Percentiles rank a stretch among this genome's conserved stretches.
phyloP scores from a whole-genome alignment of 2,329 filamentous ascomycete species.

The Lachnellula willkommii region DNA sequence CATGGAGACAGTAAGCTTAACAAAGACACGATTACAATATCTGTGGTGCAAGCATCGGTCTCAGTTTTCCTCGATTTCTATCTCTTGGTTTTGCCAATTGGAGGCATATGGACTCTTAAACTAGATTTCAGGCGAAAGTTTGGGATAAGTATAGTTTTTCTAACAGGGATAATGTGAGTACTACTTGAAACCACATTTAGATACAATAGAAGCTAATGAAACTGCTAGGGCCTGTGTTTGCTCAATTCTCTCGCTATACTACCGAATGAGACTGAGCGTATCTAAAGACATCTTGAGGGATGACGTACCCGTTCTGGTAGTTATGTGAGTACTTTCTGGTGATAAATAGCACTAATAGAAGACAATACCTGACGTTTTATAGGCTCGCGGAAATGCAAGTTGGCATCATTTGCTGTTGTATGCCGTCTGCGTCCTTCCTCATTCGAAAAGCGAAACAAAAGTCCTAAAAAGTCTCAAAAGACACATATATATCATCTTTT shows the following conservation, averaged over 20 bases:
- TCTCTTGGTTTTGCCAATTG: background rate
- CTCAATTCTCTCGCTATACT: background rate
- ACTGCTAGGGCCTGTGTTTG: background rate
- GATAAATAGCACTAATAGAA: background rate
- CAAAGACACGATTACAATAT: background rate
- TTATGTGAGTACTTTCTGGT: background rate
- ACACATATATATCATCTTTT: background rate
- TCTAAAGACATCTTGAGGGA: background rate
- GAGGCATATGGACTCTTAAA: background rate
- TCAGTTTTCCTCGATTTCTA: background rate
- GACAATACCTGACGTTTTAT: background rate
- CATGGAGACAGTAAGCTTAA: background rate
- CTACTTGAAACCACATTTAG: background rate
- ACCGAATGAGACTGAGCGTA: background rate
- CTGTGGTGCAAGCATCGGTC: background rate
- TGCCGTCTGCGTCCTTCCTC: background rate
- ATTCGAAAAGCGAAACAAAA: background rate
- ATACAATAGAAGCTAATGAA: background rate
- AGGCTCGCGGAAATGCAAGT: background rate
- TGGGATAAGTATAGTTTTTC: background rate
- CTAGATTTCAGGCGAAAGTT: background rate
- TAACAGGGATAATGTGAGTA: background rate
- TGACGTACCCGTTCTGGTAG: background rate
- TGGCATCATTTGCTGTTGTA: background rate
- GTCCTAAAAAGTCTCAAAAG: background rate